Conservation (phyloP, 2,329 filamentous ascomycete species). For the Penicillium frequentans region DNA sequence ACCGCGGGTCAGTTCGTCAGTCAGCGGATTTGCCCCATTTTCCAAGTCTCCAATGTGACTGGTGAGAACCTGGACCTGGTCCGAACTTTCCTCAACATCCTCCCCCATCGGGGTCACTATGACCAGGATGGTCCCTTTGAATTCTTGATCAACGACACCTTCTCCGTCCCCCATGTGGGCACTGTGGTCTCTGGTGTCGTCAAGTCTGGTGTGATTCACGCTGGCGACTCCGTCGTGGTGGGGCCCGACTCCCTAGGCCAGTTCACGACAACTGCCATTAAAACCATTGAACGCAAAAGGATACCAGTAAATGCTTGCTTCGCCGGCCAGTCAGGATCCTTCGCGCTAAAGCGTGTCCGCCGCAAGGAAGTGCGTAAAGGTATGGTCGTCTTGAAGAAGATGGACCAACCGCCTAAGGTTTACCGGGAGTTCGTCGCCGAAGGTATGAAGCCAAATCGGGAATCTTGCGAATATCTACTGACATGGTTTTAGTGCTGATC, state of each 20-base stretch:
- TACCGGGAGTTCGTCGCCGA: constrained; percentile 77
- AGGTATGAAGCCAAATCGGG: constrained; percentile 45
- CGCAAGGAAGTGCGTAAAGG: constrained; percentile 94
- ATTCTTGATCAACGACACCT: constrained; percentile 95
- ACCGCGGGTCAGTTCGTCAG: constrained; percentile 96
- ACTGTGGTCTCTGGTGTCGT: constrained; percentile 95
- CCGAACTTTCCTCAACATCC: constrained; percentile 88
- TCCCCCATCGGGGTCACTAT: constrained; percentile 92
- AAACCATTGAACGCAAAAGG: constrained; percentile 92
- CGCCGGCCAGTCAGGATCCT: constrained; percentile 89
- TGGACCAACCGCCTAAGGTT: constrained; percentile 73
- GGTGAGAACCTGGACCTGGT: constrained; percentile 88
- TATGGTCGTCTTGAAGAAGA: constrained; percentile 90
- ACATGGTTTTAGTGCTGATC: constrained; percentile 68
- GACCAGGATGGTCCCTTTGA: constrained; percentile 86
- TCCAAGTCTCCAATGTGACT: constrained; percentile 97
- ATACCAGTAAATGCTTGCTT: constrained; percentile 84
- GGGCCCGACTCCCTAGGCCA: constrained; percentile 89
- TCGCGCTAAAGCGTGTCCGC: constrained; percentile 83
- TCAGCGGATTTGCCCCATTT: constrained; percentile 92
- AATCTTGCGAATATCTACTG: constrained; percentile 4
- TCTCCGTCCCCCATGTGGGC: constrained; percentile 94
- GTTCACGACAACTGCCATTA: constrained; percentile 81
- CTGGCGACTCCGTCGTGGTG: constrained; percentile 84
- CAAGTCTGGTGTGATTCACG: constrained; percentile 81